Conservation (phyloP, 768 basidiomycete species). For the Lactifluus pinguis region DNA sequence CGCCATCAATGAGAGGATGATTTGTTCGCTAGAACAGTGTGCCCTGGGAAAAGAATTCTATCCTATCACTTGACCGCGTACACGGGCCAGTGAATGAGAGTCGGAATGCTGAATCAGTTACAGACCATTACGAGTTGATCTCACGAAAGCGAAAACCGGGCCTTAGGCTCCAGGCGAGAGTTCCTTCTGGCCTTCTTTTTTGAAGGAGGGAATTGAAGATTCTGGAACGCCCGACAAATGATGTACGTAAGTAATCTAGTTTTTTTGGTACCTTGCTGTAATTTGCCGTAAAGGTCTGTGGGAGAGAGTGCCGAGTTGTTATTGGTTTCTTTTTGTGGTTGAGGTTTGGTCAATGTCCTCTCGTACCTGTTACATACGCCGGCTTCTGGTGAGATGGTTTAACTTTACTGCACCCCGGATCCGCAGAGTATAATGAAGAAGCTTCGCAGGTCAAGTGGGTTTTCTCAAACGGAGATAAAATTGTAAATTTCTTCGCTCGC, state of each 20-base stretch:
- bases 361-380: background rate
- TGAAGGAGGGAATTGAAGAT: background rate
- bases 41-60: background rate
- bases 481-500: background rate
- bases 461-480: background rate
- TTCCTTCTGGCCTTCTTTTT: conserved; percentile 5
- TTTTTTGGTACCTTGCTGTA: conserved; percentile 6
- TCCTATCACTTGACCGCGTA: background rate
- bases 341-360: background rate
- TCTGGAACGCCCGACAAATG: background rate
- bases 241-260: conserved; percentile 4
- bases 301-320: background rate
- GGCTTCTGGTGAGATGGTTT: conserved; percentile 4
- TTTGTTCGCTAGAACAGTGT: background rate
- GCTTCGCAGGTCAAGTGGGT: background rate
- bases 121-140: background rate
- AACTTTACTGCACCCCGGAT: conserved; percentile 1
- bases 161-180: background rate
- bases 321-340: background rate
- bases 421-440: background rate
- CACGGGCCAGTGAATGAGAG: background rate
- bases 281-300: conserved; percentile 8
- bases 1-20: background rate
- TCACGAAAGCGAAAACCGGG: conserved; percentile 6
- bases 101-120: background rate